Evolutionary conservation across 495 filamentous ascomycete genomes (phyloP).

Genomic region (Annulohypoxylon nitens): DNA sequence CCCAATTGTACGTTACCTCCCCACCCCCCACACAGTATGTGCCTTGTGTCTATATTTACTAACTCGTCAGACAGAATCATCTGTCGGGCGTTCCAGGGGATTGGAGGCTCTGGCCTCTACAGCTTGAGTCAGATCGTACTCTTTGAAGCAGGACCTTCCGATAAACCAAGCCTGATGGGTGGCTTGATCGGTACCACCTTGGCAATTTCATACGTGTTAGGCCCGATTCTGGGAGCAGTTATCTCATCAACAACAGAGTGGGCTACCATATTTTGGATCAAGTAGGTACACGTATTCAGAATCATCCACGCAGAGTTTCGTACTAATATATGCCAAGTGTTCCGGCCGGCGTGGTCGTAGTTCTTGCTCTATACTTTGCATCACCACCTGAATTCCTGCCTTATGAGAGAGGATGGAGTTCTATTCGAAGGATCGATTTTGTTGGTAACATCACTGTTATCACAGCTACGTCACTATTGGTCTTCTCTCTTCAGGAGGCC

Average conservation of each 20-base stretch:
- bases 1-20: constrained; percentile 62
- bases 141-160: constrained; percentile 66
- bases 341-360: constrained; percentile 68
- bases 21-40: not conserved
- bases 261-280: constrained; percentile 82
- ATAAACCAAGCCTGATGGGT: constrained; percentile 60
- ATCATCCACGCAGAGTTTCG: not conserved
- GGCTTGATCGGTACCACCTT: constrained; percentile 60
- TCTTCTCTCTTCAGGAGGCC: constrained; percentile 70
- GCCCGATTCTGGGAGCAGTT: constrained; percentile 76
- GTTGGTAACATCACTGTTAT: constrained; percentile 68
- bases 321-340: constrained; percentile 54
- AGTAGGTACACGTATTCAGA: constrained; percentile 52
- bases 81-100: constrained; percentile 71
- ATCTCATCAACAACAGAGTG: constrained; percentile 73
- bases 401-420: constrained; percentile 37
- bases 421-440: constrained; percentile 65
- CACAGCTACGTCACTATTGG: constrained; percentile 66
- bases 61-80: constrained; percentile 61
- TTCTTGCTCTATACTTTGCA: constrained; percentile 69
- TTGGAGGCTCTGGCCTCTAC: constrained; percentile 71
- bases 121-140: constrained; percentile 67
- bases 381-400: constrained; percentile 53
- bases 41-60: not conserved
- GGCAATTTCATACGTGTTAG: constrained; percentile 64